A percentile compares a stretch with the other conserved stretches of the same genome.
These are phyloP conservation scores for Paramecium sonneborni DNA, from an alignment of 73 alveolate genomes.

Conservation along the genomic window DNA sequence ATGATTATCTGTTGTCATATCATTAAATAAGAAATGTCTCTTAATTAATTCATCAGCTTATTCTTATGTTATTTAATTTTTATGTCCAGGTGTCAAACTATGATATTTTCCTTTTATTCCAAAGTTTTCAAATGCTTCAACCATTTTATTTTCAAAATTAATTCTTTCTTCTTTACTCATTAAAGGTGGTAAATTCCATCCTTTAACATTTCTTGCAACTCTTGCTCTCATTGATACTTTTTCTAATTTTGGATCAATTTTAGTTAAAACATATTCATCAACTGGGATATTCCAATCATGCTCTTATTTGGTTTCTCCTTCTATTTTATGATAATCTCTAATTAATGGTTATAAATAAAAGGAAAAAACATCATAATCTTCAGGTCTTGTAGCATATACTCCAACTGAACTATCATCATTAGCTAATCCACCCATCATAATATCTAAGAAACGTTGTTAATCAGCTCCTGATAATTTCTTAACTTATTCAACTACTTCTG, in stretches of 20 bases:
- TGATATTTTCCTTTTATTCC: neutral
- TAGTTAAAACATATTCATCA: neutral
- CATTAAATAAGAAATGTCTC: constrained; percentile 29
- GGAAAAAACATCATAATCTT: neutral
- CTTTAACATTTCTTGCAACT: constrained; percentile 26
- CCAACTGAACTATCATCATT: constrained; percentile 5
- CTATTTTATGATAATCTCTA: constrained; percentile 6
- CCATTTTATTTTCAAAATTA: neutral
- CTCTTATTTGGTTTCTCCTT: constrained; percentile 15
- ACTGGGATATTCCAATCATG: constrained; percentile 40
- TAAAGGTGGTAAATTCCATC: constrained; percentile 22
- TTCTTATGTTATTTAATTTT: neutral
- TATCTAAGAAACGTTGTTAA: constrained; percentile 28
- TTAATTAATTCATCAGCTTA: constrained; percentile 12
- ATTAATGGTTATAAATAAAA: constrained; percentile 16
- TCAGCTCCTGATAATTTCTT: neutral
- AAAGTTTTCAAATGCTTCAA: constrained; percentile 8
- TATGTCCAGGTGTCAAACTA: constrained; percentile 19
- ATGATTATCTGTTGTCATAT: constrained; percentile 26
- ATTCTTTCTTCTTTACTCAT: constrained; percentile 28
- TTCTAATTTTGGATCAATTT: constrained; percentile 12
- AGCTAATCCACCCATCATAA: constrained; percentile 30
- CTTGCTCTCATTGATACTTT: constrained; percentile 32
- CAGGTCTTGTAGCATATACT: constrained; percentile 35
- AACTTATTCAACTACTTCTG: neutral